Base-by-base conservation (phyloP, 73 alveolate genomes). In the Paramecium bursaria region DNA sequence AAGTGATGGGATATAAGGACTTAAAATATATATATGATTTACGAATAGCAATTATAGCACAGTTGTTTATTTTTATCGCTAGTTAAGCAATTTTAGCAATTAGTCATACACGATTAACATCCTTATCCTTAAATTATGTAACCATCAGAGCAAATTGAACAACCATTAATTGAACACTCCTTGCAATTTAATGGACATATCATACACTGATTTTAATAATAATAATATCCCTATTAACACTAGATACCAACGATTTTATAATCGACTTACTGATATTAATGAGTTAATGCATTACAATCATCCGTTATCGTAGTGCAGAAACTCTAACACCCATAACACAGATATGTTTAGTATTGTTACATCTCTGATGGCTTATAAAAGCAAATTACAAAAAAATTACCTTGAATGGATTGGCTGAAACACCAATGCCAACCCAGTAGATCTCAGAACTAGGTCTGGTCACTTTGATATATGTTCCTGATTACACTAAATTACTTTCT, bases 311-410 rank as follows among this genome's bases (percentile, higher is more conserved):
- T 48, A 27, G 1, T 0, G 17, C 76, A 57, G 17, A 57, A 57
- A 30, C 31, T 11, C 29, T 57, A 30, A 57, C 76, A 57, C 6
- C 76, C 76, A 30, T 48, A 57, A 57, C 76, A 57, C 2, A 57
- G n/a, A n/a, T 57, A 57, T 6, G 76, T 23, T 27, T 57, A n/a
- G n/a, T 29, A 57, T 57, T 57, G 17, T 11, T 29, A 57, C 33
- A 23, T 42, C 76, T 57, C 27, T 27, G 33, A 11, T 4, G 15
- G 26, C 33, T 30, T 57, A 23, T 57, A 2, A 3, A 1, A 3
- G 33, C 76, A 11, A 30, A 4, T 57, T 50, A 14, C 17, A 29
- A 4, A 0, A 57, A 17, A 3, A 42, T 23, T n/a, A 30, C 76
- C 14, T 7, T n/a, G 17, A 30, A 30, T 2, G 33, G 19, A 23